Evolutionary conservation across 1,284 basidiomycete genomes (phyloP), one percentile per base, ranked within the genome.

Genomic region (Chalciporus sp.): DNA sequence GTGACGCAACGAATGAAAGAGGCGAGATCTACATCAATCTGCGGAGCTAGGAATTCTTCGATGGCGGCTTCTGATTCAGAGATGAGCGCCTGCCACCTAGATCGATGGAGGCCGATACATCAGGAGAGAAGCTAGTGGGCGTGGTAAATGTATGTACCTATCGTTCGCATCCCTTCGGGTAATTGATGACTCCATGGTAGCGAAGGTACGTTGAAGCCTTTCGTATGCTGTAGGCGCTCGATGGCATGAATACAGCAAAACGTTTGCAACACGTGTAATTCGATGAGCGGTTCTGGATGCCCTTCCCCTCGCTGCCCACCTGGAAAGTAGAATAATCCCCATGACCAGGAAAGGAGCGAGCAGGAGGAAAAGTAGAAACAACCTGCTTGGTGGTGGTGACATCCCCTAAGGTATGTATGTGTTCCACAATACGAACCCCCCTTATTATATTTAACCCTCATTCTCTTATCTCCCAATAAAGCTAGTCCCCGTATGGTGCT

Each of bases 1-100:
- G 76, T 77, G 41, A 76, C 63, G 31, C 71, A 68, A 47, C 78
- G 79, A 14, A 82, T 58, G 52, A 77, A 76, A 0, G 53, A 49
- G 45, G 73, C 72, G 57, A 78, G 78, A 0, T 69, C 53, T 33
- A 68, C 50, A 12, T 67, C 19, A 33, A 59, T 57, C 12, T 19
- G 27, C 9, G 47, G 41, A 44, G 47, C 28, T 45, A 52, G 53
- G 51, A 56, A 58, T 51, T 55, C 42, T 67, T 46, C 51, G 42
- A 52, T 57, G 16, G 70, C 60, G n/a, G 56, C 58, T 11, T 70
- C 61, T 8, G 75, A 72, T 11, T 76, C 72, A 12, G 63, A 56
- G 11, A 66, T 42, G 19, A 67, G 49, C 6, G 9, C 31, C 11
- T 19, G 45, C 66, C 66, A 69, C 50, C 68, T 64, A 41, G 54